These are phyloP conservation scores for Boletus eberwhitei DNA, from an alignment of 768 basidiomycete genomes.

Conservation along the genomic window DNA sequence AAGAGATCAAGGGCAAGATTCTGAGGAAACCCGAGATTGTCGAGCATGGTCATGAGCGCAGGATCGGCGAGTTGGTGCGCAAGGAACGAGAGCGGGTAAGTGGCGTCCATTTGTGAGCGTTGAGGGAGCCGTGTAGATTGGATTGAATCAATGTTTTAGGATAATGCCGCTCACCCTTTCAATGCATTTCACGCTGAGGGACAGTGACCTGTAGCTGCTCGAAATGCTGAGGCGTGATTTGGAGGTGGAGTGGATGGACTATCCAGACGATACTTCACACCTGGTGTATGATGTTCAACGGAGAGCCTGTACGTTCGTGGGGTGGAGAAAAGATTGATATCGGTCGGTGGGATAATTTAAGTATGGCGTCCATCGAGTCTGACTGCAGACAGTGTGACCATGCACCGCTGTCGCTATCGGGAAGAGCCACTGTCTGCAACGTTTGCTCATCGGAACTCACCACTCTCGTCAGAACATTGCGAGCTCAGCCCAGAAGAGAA, in stretches of 20 bases:
- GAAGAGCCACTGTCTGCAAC: not conserved
- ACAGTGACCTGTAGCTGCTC: not conserved
- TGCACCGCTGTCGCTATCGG: not conserved
- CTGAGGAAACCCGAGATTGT: slow-evolving; percentile 34
- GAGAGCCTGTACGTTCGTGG: not conserved
- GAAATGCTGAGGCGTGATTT: not conserved
- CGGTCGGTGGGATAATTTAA: not conserved
- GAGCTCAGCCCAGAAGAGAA: no score
- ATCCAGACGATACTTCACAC: not conserved
- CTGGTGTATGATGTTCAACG: not conserved
- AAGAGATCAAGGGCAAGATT: slow-evolving; percentile 40
- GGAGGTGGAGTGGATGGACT: not conserved
- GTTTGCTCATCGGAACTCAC: not conserved
- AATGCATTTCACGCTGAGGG: not conserved
- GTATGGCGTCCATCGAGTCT: not conserved
- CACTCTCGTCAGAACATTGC: not conserved
- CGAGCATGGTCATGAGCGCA: slow-evolving; percentile 37
- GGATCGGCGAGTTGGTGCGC: slow-evolving; percentile 39
- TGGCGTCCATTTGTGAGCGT: not conserved
- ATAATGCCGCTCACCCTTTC: slow-evolving; percentile 4
- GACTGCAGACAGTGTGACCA: no score
- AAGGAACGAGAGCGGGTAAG: slow-evolving; percentile 32
- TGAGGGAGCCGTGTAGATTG: not conserved
- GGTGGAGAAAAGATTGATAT: not conserved
- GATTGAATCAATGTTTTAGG: not conserved